Evolutionary conservation across 768 basidiomycete genomes (phyloP).

Genomic region (Tylopilus plumbeoviolaceoides): DNA sequence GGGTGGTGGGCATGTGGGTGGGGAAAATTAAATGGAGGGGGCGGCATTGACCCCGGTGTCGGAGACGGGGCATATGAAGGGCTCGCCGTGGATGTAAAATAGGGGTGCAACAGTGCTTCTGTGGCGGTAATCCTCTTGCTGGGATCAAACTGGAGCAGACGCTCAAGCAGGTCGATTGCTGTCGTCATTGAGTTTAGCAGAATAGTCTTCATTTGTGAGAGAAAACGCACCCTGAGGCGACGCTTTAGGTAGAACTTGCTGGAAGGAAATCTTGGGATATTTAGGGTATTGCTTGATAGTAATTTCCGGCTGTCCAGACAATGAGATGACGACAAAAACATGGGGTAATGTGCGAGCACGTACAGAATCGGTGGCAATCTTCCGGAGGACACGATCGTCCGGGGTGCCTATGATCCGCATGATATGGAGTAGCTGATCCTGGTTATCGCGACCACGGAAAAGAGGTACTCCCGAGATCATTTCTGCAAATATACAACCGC

Average conservation of each 20-base stretch:
- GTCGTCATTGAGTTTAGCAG: conserved; percentile 7
- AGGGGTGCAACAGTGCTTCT: conserved; percentile 88
- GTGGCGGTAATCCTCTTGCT: conserved; percentile 86
- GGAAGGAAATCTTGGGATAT: conserved; percentile 79
- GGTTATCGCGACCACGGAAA: conserved; percentile 95
- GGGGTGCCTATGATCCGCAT: conserved; percentile 97
- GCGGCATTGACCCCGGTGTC: conserved; percentile 56
- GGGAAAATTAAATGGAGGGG: conserved; percentile 65
- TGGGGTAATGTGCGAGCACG: conserved; percentile 21
- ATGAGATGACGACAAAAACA: conserved; percentile 5
- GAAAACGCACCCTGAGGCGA: conserved; percentile 63
- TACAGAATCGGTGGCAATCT: conserved; percentile 89
- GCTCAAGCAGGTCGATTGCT: conserved; percentile 92
- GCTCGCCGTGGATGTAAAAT: conserved; percentile 62
- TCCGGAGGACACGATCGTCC: conserved; percentile 78
- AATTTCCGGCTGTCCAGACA: conserved; percentile 66
- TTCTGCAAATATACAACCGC: conserved; percentile 98
- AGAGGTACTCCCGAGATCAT: conserved; percentile 98
- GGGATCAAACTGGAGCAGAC: conserved; percentile 94
- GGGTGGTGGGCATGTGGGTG: conserved; percentile 53
- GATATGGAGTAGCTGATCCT: conserved; percentile 96
- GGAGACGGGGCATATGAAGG: conserved; percentile 31
- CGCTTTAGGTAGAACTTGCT: conserved; percentile 81
- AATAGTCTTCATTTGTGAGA: not conserved
- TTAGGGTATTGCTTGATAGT: conserved; percentile 80